Conservation (phyloP, 108 stramenopile species). For the Cyclostephanos tholiformis region DNA sequence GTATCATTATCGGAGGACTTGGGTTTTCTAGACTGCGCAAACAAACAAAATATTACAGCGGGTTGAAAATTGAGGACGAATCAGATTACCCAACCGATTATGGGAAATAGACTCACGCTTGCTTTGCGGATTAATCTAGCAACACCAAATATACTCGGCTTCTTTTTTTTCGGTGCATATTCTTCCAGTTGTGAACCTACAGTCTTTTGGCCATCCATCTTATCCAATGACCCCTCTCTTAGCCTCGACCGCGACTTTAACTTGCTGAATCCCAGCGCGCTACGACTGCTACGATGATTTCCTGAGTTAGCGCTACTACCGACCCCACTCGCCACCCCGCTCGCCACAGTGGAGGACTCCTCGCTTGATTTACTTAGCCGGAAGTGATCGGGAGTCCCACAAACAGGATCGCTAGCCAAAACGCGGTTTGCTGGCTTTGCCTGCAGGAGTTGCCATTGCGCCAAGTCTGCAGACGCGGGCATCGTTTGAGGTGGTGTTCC, state of each 20-base stretch:
- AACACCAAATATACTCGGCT: conserved; percentile 37
- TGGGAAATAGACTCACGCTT: conserved; percentile 26
- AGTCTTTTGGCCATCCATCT: neutral
- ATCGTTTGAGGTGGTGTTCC: neutral
- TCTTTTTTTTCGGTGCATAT: conserved; percentile 19
- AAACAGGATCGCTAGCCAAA: neutral
- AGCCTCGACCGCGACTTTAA: neutral
- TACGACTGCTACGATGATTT: conserved; percentile 5
- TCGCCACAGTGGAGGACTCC: neutral
- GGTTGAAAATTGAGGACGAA: neutral
- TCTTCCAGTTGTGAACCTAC: conserved; percentile 1
- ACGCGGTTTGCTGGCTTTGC: neutral
- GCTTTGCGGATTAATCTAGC: conserved; percentile 43
- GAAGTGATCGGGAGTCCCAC: neutral
- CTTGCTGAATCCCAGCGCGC: conserved; percentile 12
- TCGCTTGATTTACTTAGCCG: neutral
- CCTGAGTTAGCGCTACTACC: neutral
- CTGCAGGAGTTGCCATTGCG: neutral
- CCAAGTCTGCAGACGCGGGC: neutral
- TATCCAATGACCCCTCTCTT: neutral
- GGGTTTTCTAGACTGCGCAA: conserved; percentile 24
- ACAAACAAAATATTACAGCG: neutral
- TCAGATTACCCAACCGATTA: neutral
- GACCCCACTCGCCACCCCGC: neutral
- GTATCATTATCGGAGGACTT: conserved; percentile 32